These are phyloP conservation scores for Sarocladium brachiariae DNA, from an alignment of 2,329 filamentous ascomycete species.

Conservation along the genomic window DNA sequence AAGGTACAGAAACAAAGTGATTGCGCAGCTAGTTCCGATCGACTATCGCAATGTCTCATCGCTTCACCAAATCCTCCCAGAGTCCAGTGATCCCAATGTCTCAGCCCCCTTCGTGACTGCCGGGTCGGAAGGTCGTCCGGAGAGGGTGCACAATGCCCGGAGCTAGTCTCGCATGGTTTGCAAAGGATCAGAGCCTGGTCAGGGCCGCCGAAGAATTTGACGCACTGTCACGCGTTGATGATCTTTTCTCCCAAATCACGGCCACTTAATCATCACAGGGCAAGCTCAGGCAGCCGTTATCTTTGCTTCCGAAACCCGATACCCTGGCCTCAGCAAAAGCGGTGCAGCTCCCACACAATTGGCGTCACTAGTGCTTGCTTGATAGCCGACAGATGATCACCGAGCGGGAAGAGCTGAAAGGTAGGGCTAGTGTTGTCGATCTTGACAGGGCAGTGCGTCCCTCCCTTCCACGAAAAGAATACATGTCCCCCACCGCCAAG, in stretches of 20 bases:
- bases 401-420: background rate
- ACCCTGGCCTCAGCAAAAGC: background rate
- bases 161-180: conserved; percentile 1
- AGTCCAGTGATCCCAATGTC: conserved; percentile 1
- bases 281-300: too few relatives aligned
- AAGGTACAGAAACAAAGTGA: background rate
- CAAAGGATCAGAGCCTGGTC: background rate
- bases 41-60: background rate
- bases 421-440: background rate
- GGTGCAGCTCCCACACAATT: background rate
- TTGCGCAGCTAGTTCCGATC: background rate
- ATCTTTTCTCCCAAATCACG: too few relatives aligned
- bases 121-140: background rate
- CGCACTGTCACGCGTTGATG: too few relatives aligned
- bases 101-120: background rate
- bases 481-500: background rate
- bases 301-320: too few relatives aligned
- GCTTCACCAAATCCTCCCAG: background rate
- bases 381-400: background rate
- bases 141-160: conserved; percentile 5
- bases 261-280: too few relatives aligned
- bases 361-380: too few relatives aligned
- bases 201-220: background rate
- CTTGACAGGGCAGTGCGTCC: background rate
- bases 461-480: background rate